These are phyloP conservation scores for Pseudofabraea citricarpa DNA, from an alignment of 2,329 filamentous ascomycete species.

Conservation along the genomic window DNA sequence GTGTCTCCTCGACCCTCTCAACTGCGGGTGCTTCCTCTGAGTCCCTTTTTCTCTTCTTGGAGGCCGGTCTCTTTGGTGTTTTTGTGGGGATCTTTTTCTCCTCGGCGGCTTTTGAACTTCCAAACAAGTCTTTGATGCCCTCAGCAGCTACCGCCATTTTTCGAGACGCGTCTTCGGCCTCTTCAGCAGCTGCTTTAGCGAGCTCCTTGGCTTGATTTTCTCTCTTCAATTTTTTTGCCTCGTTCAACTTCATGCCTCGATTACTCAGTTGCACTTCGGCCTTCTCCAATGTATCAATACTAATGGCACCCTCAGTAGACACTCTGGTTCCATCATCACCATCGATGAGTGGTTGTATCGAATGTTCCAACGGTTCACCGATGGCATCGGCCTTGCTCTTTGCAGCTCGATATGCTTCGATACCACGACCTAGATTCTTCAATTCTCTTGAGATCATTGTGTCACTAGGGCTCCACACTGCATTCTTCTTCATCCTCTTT, in stretches of 20 bases:
- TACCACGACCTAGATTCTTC: constrained; percentile 62
- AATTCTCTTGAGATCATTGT: constrained; percentile 82
- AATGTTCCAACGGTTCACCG: constrained; percentile 54
- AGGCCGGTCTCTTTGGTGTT: constrained; percentile 13
- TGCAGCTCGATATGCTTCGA: constrained; percentile 56
- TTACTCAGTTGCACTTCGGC: constrained; percentile 64
- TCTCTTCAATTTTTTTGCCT: constrained; percentile 72
- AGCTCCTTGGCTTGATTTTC: constrained; percentile 69
- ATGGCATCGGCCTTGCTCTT: constrained; percentile 61
- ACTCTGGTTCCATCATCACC: constrained; percentile 36
- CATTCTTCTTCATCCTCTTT: constrained; percentile 90
- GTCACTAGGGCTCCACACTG: constrained; percentile 77
- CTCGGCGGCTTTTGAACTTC: constrained; percentile 8
- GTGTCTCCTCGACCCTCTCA: constrained; percentile 17
- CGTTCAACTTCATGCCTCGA: constrained; percentile 73
- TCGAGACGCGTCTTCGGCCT: constrained; percentile 52
- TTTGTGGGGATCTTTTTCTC: constrained; percentile 13
- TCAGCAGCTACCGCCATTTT: constrained; percentile 47
- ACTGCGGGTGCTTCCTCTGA: constrained; percentile 8
- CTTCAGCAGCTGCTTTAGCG: constrained; percentile 56
- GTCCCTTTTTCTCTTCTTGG: constrained; percentile 26
- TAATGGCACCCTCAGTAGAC: constrained; percentile 56
- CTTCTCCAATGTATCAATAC: constrained; percentile 34
- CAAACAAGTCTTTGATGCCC: constrained; percentile 36
- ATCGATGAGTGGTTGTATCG: constrained; percentile 25